Evolutionary conservation across 2,329 filamentous ascomycete genomes (phyloP).

Genomic region (Paecilomyces variotii): DNA sequence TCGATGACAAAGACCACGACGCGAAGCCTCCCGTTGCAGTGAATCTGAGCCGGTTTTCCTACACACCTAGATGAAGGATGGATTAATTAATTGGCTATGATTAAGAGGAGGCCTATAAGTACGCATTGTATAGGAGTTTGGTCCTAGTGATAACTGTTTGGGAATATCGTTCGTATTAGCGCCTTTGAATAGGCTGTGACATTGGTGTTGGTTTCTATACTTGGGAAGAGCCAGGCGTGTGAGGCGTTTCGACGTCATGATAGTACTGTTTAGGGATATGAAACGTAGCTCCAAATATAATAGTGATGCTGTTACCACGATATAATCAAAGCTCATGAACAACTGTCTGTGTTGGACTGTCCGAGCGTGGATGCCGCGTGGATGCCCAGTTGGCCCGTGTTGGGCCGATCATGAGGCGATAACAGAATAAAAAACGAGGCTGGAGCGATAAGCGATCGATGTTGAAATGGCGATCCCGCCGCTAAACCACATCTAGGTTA

Average conservation of each 20-base stretch:
- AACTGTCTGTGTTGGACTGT: not conserved
- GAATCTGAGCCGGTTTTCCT: slow-evolving; percentile 31
- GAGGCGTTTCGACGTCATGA: not conserved
- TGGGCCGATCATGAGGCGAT: not conserved
- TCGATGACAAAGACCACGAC: slow-evolving; percentile 9
- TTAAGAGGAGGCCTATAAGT: not conserved
- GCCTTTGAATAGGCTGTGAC: not conserved
- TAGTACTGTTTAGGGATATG: not conserved
- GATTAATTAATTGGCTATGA: not conserved
- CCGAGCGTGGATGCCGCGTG: not conserved
- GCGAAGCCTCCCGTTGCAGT: slow-evolving; percentile 13
- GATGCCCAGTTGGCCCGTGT: not conserved
- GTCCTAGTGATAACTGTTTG: not conserved
- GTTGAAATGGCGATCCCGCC: not conserved
- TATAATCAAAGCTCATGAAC: no score
- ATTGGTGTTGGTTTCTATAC: not conserved
- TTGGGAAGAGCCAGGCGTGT: not conserved
- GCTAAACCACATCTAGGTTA: slow-evolving; percentile 6
- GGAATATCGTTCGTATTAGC: not conserved
- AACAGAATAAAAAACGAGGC: not conserved
- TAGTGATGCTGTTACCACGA: not conserved
- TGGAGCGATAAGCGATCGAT: not conserved
- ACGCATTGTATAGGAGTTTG: slow-evolving; percentile 7
- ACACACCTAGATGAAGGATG: slow-evolving; percentile 15
- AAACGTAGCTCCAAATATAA: not conserved